phyloP scores from a whole-genome alignment of 2,329 filamentous ascomycete genomes.

The Zasmidium cellare region DNA sequence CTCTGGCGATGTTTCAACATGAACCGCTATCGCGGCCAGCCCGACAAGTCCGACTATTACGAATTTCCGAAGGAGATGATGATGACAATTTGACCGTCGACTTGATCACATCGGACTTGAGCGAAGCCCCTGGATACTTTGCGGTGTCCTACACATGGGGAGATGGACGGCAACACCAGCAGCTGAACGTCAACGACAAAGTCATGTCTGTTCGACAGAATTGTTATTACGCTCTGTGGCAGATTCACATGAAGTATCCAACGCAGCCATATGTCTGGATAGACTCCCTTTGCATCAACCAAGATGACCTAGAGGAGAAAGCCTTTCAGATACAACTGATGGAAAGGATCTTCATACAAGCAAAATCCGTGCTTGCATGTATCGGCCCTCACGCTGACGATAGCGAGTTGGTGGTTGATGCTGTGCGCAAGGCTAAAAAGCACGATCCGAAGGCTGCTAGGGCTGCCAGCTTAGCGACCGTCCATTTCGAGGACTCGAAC shows the following conservation, averaged over 20 bases:
- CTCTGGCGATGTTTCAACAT: too few species aligned
- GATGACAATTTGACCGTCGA: not conserved
- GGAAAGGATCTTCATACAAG: constrained; percentile 3
- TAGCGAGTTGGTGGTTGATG: not conserved
- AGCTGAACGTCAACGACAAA: not conserved
- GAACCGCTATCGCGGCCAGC: too few species aligned
- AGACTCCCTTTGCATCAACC: constrained; percentile 19
- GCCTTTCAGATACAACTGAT: constrained; percentile 9
- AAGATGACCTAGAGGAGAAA: constrained; percentile 9
- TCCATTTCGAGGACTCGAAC: too few species aligned
- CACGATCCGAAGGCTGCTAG: not conserved
- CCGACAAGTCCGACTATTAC: too few species aligned
- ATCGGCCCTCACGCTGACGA: not conserved
- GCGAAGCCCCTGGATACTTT: not conserved
- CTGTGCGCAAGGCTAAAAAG: not conserved
- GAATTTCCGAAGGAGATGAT: too few species aligned
- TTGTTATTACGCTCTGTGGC: not conserved
- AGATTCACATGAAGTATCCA: not conserved
- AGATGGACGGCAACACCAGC: too few species aligned
- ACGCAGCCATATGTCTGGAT: constrained; percentile 3
- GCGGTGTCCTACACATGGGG: not conserved
- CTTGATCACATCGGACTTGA: not conserved
- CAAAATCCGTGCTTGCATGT: not conserved
- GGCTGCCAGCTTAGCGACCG: not conserved
- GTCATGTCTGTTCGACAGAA: not conserved